Conservation (phyloP, 2,329 filamentous ascomycete genomes). For the Xylaria sp. region DNA sequence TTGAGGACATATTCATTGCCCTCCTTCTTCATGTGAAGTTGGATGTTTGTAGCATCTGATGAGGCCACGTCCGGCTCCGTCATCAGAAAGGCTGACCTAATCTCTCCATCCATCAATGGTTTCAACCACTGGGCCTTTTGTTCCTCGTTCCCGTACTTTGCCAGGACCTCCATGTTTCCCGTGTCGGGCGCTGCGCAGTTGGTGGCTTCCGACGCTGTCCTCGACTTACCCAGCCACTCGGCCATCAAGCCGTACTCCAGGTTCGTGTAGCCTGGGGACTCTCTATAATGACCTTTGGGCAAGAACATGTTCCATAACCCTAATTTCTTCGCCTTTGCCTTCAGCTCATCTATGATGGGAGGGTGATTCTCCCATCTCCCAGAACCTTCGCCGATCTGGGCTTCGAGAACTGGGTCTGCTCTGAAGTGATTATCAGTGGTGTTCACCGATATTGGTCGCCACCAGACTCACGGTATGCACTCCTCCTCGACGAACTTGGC, state of each 20-base stretch:
- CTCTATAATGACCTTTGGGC: slow-evolving; percentile 90
- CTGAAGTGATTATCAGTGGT: slow-evolving; percentile 41
- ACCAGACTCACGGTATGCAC: slow-evolving; percentile 70
- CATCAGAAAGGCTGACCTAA: slow-evolving; percentile 90
- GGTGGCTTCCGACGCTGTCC: slow-evolving; percentile 79
- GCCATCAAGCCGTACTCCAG: slow-evolving; percentile 98
- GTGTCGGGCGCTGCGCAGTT: slow-evolving; percentile 93
- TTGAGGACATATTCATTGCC: slow-evolving; percentile 91
- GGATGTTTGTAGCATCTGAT: slow-evolving; percentile 90
- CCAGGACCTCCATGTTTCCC: slow-evolving; percentile 93
- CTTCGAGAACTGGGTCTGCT: slow-evolving; percentile 77
- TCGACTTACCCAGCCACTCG: slow-evolving; percentile 87
- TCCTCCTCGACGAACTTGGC: slow-evolving; percentile 97
- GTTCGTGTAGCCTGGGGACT: slow-evolving; percentile 93
- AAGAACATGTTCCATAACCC: slow-evolving; percentile 99
- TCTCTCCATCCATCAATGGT: slow-evolving; percentile 81
- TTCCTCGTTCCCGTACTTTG: slow-evolving; percentile 83
- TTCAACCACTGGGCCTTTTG: slow-evolving; percentile 85
- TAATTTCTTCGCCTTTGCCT: slow-evolving; percentile 77
- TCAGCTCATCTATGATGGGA: slow-evolving; percentile 82
- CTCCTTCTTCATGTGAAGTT: slow-evolving; percentile 79
- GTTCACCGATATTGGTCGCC: slow-evolving; percentile 8
- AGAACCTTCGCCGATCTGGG: slow-evolving; percentile 77
- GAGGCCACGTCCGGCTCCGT: slow-evolving; percentile 88
- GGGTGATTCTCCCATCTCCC: slow-evolving; percentile 82